Evolutionary conservation across 2,329 filamentous ascomycete species (phyloP).

Genomic region (Calycina marina): DNA sequence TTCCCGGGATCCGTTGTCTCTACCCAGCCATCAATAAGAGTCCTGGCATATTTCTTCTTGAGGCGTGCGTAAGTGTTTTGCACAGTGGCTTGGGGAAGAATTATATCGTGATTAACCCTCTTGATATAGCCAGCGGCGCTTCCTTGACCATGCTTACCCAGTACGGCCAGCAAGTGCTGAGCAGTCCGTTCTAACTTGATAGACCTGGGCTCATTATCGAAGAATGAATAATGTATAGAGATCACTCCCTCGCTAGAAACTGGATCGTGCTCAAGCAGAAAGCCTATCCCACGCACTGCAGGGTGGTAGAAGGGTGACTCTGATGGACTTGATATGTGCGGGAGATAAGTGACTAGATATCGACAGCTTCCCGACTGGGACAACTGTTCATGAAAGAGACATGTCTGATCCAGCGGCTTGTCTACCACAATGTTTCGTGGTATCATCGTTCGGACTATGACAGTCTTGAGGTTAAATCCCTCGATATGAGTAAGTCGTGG

Average conservation of each 20-base stretch:
- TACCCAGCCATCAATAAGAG: constrained; percentile 61
- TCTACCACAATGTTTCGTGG: constrained; percentile 73
- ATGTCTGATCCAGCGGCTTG: constrained; percentile 65
- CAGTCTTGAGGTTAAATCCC: constrained; percentile 37
- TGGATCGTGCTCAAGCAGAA: constrained; percentile 52
- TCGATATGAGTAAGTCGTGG: constrained; percentile 31
- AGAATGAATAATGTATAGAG: constrained; percentile 47
- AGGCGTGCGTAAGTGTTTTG: constrained; percentile 73
- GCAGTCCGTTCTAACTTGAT: constrained; percentile 50
- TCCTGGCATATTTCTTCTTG: constrained; percentile 63
- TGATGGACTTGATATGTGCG: constrained; percentile 46
- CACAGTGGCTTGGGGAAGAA: constrained; percentile 62
- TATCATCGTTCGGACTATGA: constrained; percentile 62
- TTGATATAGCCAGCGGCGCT: constrained; percentile 56
- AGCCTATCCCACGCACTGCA: constrained; percentile 56
- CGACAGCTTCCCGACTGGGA: constrained; percentile 20
- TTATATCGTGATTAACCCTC: constrained; percentile 66
- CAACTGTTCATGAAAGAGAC: constrained; percentile 45
- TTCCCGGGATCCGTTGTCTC: constrained; percentile 80
- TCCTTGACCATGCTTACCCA: constrained; percentile 62
- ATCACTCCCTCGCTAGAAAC: constrained; percentile 31
- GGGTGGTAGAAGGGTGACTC: constrained; percentile 85
- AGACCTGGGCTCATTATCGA: constrained; percentile 22
- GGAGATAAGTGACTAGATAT: constrained; percentile 60
- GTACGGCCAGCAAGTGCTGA: constrained; percentile 49